Conservation (phyloP, 169 alveolate species). For the Cryptosporidium bovis region DNA sequence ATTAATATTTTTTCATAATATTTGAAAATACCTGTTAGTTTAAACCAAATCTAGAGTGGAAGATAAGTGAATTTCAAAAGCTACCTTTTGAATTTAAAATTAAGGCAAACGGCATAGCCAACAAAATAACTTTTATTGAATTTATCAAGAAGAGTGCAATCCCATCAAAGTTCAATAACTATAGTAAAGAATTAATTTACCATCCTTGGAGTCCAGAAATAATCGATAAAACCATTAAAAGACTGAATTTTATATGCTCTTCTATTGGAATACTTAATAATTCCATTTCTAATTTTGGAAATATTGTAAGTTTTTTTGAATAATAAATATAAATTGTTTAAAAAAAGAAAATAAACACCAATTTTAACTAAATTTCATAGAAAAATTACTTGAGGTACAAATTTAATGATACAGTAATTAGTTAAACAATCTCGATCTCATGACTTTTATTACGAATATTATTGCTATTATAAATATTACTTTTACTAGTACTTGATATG, state of each 20-base stretch:
- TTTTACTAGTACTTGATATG: not conserved
- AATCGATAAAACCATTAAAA: conserved; percentile 23
- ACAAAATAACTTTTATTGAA: not conserved
- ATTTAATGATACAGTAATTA: not conserved
- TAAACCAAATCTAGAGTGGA: conserved; percentile 38
- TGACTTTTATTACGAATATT: not conserved
- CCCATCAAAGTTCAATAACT: too few relatives aligned
- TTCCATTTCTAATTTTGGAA: conserved; percentile 46
- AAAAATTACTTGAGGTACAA: conserved; percentile 29
- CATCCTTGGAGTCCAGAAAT: conserved; percentile 53
- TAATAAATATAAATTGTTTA: not conserved
- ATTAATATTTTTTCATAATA: too few relatives aligned
- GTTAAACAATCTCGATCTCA: not conserved
- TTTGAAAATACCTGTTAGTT: conserved; percentile 13
- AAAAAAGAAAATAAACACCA: not conserved
- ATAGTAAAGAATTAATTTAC: not conserved
- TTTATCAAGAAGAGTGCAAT: not conserved
- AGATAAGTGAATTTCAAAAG: conserved; percentile 1
- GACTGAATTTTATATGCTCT: conserved; percentile 23
- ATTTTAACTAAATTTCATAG: conserved; percentile 1
- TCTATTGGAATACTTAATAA: conserved; percentile 2
- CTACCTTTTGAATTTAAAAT: conserved; percentile 14
- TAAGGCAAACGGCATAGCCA: conserved; percentile 22
- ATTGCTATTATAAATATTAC: not conserved
- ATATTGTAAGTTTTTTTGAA: conserved; percentile 23